Evolutionary conservation across 139 green algal genomes (phyloP), one percentile per base, ranked within the genome.

Genomic region (Diplosphaera chodatii): DNA sequence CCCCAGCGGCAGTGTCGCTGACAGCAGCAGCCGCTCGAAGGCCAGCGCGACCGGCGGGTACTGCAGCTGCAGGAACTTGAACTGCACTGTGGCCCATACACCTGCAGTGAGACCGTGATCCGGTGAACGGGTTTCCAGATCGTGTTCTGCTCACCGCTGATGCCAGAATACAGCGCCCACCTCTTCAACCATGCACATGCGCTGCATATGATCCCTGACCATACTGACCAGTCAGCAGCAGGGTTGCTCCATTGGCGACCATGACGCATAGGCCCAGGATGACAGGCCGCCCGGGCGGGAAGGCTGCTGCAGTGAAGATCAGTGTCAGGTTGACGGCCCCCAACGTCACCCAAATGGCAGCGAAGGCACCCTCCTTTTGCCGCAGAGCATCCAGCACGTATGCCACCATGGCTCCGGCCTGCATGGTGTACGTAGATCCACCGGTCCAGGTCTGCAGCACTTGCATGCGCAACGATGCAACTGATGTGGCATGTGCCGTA

Each of bases 341-440:
- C 67, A 97, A 73, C 1, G 91, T 91, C 55, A 85, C 48, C 94
- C 94, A 98, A 25, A 88, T 68, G 4, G 84, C 77, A 27, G 55
- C 72, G 69, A 98, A 90, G 1, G 94, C 83, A 13, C 86, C 91
- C 73, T 97, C 88, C 8, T 86, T 77, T 33, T 86, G 84, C 62
- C 87, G 78, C 74, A 96, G 73, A 0, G 83, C 83, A 72, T 98
- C 94, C 78, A 97, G 84, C 29, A 96, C 90, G 81, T 98, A 98
- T 3, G 82, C 74, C 32, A 91, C 70, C 86, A 96, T 93, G 23
- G 80, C 76, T 23, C 90, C 89, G 5, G 92, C 64, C 81, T 86
- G 77, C 55, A 70, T 3, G 10, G 27, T 6, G n/a, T n/a, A n/a
- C n/a, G n/a, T n/a, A n/a, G n/a, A n/a, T n/a, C n/a, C n/a, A n/a